Evolutionary conservation across 495 filamentous ascomycete species (phyloP), one percentile per base, ranked within the genome.

Genomic region (Daldinia concentrica): DNA sequence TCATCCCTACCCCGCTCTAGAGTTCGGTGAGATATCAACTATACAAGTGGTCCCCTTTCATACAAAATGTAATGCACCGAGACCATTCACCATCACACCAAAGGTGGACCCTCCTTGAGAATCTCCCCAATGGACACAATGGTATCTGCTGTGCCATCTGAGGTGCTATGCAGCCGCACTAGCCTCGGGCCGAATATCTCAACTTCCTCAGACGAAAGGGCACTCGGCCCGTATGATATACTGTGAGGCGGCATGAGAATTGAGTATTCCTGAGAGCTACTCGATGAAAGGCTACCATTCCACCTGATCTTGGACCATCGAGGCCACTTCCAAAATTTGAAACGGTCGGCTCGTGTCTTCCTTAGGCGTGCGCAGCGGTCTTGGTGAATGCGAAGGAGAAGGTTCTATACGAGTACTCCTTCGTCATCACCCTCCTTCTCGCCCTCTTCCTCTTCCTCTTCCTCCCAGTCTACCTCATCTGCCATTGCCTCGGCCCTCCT

Each of bases 401-500:
- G 62, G 57, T 68, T 65, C 67, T 74, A 73, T 29, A 76, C 62
- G 29, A 83, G 58, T 37, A 83, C 74, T 6, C 80, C 80, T 75
- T 85, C 83, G 9, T 82, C 83, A 55, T 84, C 83, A 43, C 82
- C 83, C 51, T 80, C 81, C 2, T 60, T 78, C n/a, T 62, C 68
- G 14, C 36, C 63, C 34, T 76, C 83, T 11, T 36, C 54, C 24
- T 76, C 83, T 11, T 36, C 54, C 24, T 83, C 82, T 57, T 84
- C 82, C 29, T 81, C 80, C 80, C 81, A 85, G 41, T 84, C 82
- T 39, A 84, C 72, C 22, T 83, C 80, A 0, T 71, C 78, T 29
- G 78, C 76, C 50, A 81, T 75, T 39, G 69, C 77, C 76, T 95
- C 93, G 0, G 95, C 95, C 76, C 81, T 83, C 74, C 90, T 85